phyloP scores from a whole-genome alignment of 768 basidiomycete species.

The Trametes maxima region DNA sequence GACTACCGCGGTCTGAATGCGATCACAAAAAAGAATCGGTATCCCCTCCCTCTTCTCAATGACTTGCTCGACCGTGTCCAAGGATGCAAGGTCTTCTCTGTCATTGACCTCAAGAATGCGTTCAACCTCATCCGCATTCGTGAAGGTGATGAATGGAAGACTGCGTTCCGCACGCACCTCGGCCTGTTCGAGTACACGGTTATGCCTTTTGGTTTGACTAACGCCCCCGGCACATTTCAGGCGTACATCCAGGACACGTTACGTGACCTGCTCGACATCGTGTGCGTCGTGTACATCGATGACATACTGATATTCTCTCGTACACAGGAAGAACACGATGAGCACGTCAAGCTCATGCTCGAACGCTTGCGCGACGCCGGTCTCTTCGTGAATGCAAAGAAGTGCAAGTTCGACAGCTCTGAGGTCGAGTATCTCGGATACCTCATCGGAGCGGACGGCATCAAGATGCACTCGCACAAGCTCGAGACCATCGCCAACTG shows the following conservation, averaged over 20 bases:
- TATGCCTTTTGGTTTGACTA: constrained; percentile 37
- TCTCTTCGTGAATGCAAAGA: constrained; percentile 36
- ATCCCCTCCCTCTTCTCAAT: constrained; percentile 36
- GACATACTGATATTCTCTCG: constrained; percentile 27
- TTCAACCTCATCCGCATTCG: constrained; percentile 50
- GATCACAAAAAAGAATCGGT: too few relatives aligned
- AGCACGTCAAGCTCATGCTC: constrained; percentile 24
- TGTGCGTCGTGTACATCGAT: constrained; percentile 30
- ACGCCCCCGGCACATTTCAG: constrained; percentile 22
- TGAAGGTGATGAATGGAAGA: constrained; percentile 46
- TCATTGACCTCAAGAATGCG: constrained; percentile 42
- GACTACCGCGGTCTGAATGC: too few relatives aligned
- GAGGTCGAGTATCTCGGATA: constrained; percentile 47
- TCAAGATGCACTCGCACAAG: constrained; percentile 46
- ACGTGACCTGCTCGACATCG: constrained; percentile 13
- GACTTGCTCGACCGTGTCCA: constrained; percentile 34
- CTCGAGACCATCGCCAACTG: constrained; percentile 37
- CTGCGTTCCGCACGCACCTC: constrained; percentile 40
- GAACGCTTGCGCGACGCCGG: constrained; percentile 31
- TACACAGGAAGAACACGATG: constrained; percentile 21
- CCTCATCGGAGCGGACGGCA: constrained; percentile 34
- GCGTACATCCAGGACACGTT: constrained; percentile 20
- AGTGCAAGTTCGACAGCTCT: constrained; percentile 40
- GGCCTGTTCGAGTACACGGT: constrained; percentile 39
- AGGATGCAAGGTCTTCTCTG: constrained; percentile 33